phyloP scores from a whole-genome alignment of 2,329 filamentous ascomycete species.

The Aspergillus quadricinctus region DNA sequence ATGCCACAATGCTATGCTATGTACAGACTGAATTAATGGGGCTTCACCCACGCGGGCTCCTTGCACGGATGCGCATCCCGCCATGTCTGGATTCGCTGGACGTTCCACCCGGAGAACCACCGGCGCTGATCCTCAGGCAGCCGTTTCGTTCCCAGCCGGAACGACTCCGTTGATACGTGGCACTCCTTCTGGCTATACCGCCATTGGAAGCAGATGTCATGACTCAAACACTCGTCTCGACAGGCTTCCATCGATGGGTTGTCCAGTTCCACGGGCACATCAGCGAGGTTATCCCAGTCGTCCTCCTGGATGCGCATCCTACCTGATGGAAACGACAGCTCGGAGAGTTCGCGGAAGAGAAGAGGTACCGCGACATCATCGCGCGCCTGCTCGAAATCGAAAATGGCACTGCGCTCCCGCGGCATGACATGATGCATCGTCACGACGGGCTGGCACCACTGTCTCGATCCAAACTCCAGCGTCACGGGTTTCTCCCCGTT shows the following conservation, averaged over 20 bases:
- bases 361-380: slow-evolving; percentile 31
- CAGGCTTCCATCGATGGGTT: slow-evolving; percentile 40
- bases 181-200: slow-evolving; percentile 10
- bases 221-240: slow-evolving; percentile 45
- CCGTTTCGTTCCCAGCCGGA: slow-evolving; percentile 6
- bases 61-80: slow-evolving; percentile 7
- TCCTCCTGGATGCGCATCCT: slow-evolving; percentile 42
- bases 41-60: slow-evolving; percentile 6
- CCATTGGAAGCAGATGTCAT: slow-evolving; percentile 34
- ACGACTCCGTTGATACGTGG: slow-evolving; percentile 10
- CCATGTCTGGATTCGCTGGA: slow-evolving; percentile 9
- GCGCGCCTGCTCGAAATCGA: slow-evolving; percentile 50
- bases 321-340: slow-evolving; percentile 41
- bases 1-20: not conserved
- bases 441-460: slow-evolving; percentile 56
- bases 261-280: slow-evolving; percentile 42
- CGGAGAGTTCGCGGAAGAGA: slow-evolving; percentile 49
- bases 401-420: slow-evolving; percentile 48
- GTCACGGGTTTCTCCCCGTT: slow-evolving; percentile 54
- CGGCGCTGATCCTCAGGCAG: slow-evolving; percentile 1
- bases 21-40: not conserved
- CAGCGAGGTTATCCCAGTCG: slow-evolving; percentile 53
- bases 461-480: slow-evolving; percentile 41
- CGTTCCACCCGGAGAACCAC: slow-evolving; percentile 13
- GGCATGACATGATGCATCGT: slow-evolving; percentile 55